Base-by-base conservation (phyloP, 306 rosid species). In the Astragalus membranaceus region DNA sequence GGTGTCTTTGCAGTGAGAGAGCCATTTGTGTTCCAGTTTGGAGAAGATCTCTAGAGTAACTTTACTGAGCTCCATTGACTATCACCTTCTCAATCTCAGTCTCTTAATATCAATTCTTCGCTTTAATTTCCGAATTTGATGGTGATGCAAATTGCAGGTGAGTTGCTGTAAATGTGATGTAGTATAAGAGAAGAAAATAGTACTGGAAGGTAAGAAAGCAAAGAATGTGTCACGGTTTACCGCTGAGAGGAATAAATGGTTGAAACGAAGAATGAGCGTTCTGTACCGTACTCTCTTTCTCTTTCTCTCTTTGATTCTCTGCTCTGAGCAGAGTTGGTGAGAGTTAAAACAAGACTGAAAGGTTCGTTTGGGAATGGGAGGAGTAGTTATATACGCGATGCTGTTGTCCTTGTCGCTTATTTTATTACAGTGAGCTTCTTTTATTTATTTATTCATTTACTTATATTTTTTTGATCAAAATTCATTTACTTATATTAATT, bases 21-120 rank as follows among this genome's bases (percentile, higher is more conserved):
- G 97, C 97, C 99, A 95, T 82, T 89, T 87, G 41, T 91, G 97
- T 76, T 95, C 99, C 3, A 95, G 87, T 69, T 89, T 89, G 61
- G 96, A 79, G 81, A 95, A 95, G 87, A 95, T 95, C 83, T 95
- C 97, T 3, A 91, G 52, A 3, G 97, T 91, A 0, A 85, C 85
- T 72, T 87, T 75, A 67, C 92, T 91, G 37, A 91, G 83, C 79
- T 95, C 99, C 99, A 92, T 91, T 71, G 20, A 7, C 4, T 35
- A 35, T 32, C 53, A 12, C 10, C 7, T 17, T 8, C 15, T 3
- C 49, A 0, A 2, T 11, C 62, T 9, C 16, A 8, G 7, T 46
- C 56, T 37, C 5, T 8, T 3, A 11, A 7, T 54, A 6, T 11
- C 5, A 8, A 37, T 61, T 59, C 4, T 26, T 36, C 2, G 35